A percentile compares a stretch with the other conserved stretches of the same genome.
These are phyloP conservation scores for Kalaharituber pfeilii DNA, from an alignment of 2,329 filamentous ascomycete genomes.

Conservation along the genomic window DNA sequence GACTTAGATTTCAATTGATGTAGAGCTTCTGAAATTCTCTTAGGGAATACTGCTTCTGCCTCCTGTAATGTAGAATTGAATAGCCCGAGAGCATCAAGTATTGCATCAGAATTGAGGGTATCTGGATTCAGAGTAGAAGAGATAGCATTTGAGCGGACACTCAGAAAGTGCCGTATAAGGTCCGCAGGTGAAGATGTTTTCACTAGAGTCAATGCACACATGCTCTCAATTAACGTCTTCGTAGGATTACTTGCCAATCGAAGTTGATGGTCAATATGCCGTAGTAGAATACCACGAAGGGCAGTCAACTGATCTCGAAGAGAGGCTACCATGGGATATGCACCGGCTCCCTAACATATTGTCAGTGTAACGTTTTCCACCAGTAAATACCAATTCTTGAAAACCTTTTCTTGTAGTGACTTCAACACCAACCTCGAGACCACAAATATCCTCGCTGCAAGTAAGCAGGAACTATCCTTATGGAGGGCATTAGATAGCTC, in stretches of 20 bases:
- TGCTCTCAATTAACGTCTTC: slow-evolving; percentile 36
- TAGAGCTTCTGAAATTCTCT: slow-evolving; percentile 38
- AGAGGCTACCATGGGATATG: slow-evolving; percentile 39
- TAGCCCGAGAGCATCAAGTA: slow-evolving; percentile 37
- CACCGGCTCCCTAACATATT: slow-evolving; percentile 28
- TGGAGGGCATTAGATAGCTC: slow-evolving; percentile 38
- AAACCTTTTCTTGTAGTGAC: slow-evolving; percentile 21
- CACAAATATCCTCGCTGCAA: slow-evolving; percentile 36
- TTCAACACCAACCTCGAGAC: slow-evolving; percentile 20
- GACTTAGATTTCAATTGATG: slow-evolving; percentile 38
- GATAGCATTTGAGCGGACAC: slow-evolving; percentile 38
- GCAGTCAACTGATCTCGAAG: slow-evolving; percentile 36
- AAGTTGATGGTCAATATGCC: slow-evolving; percentile 39
- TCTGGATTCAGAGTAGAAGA: slow-evolving; percentile 28
- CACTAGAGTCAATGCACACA: slow-evolving; percentile 44
- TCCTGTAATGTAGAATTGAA: slow-evolving; percentile 42
- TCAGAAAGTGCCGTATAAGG: slow-evolving; percentile 43
- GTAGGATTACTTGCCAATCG: slow-evolving; percentile 27
- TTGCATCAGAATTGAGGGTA: slow-evolving; percentile 28
- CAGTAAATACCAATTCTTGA: background rate
- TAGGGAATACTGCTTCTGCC: slow-evolving; percentile 40
- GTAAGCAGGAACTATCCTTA: slow-evolving; percentile 34
- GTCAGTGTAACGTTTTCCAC: background rate
- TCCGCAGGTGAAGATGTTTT: slow-evolving; percentile 44
- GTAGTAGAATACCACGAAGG: slow-evolving; percentile 37